These are phyloP conservation scores for Vitis riparia DNA, from an alignment of 164 flowering plant genomes.

Conservation along the genomic window DNA sequence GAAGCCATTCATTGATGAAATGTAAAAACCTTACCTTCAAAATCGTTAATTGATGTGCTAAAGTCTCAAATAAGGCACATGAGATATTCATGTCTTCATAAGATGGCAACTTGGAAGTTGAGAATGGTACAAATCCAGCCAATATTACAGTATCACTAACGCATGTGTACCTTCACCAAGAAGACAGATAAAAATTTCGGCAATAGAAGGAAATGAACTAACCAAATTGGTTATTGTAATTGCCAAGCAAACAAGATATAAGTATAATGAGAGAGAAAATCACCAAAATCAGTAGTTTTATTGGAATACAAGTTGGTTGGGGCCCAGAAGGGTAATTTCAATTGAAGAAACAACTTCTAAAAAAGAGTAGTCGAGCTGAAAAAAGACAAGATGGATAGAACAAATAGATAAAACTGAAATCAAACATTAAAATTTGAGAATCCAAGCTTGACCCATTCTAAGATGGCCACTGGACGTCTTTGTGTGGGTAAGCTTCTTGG, in stretches of 20 bases:
- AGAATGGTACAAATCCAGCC: conserved; percentile 48
- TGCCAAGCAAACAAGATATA: too few relatives aligned
- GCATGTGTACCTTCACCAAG: conserved; percentile 54
- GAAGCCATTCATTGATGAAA: background rate
- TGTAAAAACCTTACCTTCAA: conserved; percentile 39
- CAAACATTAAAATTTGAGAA: too few relatives aligned
- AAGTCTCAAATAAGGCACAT: conserved; percentile 3
- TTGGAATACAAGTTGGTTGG: too few relatives aligned
- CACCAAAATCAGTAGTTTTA: background rate
- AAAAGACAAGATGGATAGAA: too few relatives aligned
- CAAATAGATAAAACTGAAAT: too few relatives aligned
- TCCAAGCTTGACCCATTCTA: too few relatives aligned
- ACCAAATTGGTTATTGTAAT: too few relatives aligned
- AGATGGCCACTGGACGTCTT: too few relatives aligned
- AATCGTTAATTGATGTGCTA: conserved; percentile 18
- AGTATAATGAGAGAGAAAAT: background rate
- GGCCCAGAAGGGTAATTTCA: too few relatives aligned
- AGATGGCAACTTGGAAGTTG: conserved; percentile 41
- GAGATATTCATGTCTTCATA: conserved; percentile 41
- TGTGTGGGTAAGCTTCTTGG: too few relatives aligned
- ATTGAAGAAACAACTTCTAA: too few relatives aligned
- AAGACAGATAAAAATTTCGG: background rate
- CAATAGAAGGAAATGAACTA: background rate
- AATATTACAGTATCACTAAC: conserved; percentile 48
- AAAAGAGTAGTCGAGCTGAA: too few relatives aligned